Evolutionary conservation across 225 moss, liverwort and hornwort genomes (phyloP), one percentile per base, ranked within the genome.

Genomic region (Lunularia cruciata): DNA sequence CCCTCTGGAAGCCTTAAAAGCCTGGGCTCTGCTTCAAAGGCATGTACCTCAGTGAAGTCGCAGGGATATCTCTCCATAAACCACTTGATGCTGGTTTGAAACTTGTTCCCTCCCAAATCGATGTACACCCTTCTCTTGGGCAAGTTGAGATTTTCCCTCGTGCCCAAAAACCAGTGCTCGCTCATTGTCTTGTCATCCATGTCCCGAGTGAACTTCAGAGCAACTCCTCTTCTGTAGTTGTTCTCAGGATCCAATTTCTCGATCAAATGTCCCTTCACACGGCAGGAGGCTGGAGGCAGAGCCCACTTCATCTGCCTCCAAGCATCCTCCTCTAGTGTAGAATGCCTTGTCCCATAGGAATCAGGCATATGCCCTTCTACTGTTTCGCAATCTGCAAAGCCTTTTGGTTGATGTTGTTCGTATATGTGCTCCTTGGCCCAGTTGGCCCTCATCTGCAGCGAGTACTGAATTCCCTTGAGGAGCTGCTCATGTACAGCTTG

Each of bases 231-330:
- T 2, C 89, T 82, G 51, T 80, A 89, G 37, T 89, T 89, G 65
- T 86, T 62, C 22, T 8, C 26, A 7, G 67, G 77, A 33, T 89
- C 89, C 74, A 89, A 43, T 45, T 71, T 76, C 43, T 89, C 89
- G n/a, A 89, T 89, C 52, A 86, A 42, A 0, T 86, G 86, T n/a
- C 89, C 89, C 35, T 86, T 86, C 1, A 89, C 89, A 66, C 48
- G 79, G 28, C 89, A 89, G 46, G 77, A 68, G 0, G 89, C 89
- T 0, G 89, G 86, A 0, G 75, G 58, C n/a, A 86, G 77, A 2
- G 79, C 72, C 86, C 89, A 86, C 74, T 89, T 89, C 86, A 89
- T 79, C 80, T 89, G 89, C 38, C 51, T 76, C 89, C 89, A 89
- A 26, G 89, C 70, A 16, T 81, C 77, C 33, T 60, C 8, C 7